Percentiles rank a stretch among this genome's conserved stretches.
These are phyloP conservation scores for Populus euphratica DNA, from an alignment of 345 rosid genomes.

Conservation along the genomic window DNA sequence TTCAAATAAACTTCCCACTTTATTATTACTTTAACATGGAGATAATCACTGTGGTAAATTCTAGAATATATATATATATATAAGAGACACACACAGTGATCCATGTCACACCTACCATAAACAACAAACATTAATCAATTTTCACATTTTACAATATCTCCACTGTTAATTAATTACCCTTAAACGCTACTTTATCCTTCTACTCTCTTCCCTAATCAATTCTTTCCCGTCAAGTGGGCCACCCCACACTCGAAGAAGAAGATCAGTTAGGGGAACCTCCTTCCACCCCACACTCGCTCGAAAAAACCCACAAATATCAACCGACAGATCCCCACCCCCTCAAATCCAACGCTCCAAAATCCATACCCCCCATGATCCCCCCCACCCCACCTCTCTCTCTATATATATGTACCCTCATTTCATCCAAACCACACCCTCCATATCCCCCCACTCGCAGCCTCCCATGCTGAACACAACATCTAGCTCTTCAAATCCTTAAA, in stretches of 20 bases:
- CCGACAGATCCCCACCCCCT: neutral
- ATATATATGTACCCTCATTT: constrained; percentile 11
- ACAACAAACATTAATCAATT: neutral
- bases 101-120: neutral
- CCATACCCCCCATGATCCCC: neutral
- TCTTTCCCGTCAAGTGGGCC: constrained; percentile 9
- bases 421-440: neutral
- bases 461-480: neutral
- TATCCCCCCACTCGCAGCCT: neutral
- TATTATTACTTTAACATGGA: neutral
- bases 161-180: neutral
- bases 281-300: neutral
- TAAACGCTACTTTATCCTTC: neutral
- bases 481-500: neutral
- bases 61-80: neutral
- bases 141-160: neutral
- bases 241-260: neutral
- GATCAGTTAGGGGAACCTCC: neutral
- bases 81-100: neutral
- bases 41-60: neutral
- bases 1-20: too few relatives aligned
- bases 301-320: constrained; percentile 9
- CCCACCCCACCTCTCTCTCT: constrained; percentile 9
- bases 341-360: constrained; percentile 16
- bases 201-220: neutral